Evolutionary conservation across 1,139 yeast species (phyloP).

Genomic region (Yamadazyma jaroonii): DNA sequence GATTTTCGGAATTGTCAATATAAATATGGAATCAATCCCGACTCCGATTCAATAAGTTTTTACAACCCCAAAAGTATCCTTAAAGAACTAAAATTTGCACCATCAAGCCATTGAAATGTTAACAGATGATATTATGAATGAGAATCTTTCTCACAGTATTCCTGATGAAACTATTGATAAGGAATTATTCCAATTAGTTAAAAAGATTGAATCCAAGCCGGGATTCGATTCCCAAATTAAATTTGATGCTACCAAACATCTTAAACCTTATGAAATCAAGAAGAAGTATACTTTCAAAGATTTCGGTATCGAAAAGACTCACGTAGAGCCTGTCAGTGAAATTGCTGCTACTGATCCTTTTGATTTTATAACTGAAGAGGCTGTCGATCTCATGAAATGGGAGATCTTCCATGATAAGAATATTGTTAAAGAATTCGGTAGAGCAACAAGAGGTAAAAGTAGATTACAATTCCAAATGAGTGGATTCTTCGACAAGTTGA

Average conservation of each 20-base stretch:
- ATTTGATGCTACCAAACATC: constrained; percentile 25
- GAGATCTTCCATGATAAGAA: constrained; percentile 24
- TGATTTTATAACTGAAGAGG: constrained; percentile 27
- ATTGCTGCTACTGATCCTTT: constrained; percentile 32
- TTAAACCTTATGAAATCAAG: constrained; percentile 15
- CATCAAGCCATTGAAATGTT: too few relatives aligned
- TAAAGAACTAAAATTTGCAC: too few relatives aligned
- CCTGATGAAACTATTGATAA: constrained; percentile 24
- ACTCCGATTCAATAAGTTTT: too few relatives aligned
- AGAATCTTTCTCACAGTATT: constrained; percentile 17
- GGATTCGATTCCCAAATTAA: constrained; percentile 22
- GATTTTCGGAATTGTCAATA: too few relatives aligned
- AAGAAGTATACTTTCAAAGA: constrained; percentile 16
- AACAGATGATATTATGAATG: constrained; percentile 16
- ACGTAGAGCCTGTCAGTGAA: constrained; percentile 20
- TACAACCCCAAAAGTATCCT: too few relatives aligned
- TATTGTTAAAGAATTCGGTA: constrained; percentile 24
- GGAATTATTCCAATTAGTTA: constrained; percentile 19
- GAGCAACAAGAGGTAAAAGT: constrained; percentile 21
- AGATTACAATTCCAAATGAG: constrained; percentile 27
- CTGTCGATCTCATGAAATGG: constrained; percentile 27
- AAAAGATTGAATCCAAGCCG: constrained; percentile 18
- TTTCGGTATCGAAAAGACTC: constrained; percentile 25
- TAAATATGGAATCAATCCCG: too few relatives aligned
- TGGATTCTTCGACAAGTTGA: constrained; percentile 23